A percentile compares a stretch with the other conserved stretches of the same genome.
Conservation (phyloP, 108 stramenopile species). For the Cylindrotheca fusiformis region DNA sequence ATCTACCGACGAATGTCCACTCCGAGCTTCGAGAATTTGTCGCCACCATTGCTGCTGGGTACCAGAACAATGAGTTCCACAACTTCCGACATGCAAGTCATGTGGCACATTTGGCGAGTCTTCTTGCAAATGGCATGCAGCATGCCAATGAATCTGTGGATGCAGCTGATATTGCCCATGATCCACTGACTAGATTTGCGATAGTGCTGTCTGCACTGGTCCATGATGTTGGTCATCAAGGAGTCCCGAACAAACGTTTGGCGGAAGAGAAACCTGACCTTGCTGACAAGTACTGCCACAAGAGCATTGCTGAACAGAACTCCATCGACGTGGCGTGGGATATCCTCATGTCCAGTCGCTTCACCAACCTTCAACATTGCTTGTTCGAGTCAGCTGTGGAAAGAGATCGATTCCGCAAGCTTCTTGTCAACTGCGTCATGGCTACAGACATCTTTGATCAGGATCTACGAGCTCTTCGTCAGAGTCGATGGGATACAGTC, state of each 20-base stretch:
- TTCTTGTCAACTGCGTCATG: conserved; percentile 40
- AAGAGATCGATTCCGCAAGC: conserved; percentile 28
- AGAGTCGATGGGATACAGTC: conserved; percentile 43
- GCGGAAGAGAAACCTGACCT: conserved; percentile 33
- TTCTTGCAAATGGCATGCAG: neutral
- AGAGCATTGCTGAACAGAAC: conserved; percentile 43
- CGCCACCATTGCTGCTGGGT: neutral
- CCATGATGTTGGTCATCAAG: conserved; percentile 44
- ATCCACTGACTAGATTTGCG: conserved; percentile 40
- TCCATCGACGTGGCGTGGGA: conserved; percentile 37
- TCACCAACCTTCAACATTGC: conserved; percentile 13
- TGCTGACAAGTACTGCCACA: conserved; percentile 25
- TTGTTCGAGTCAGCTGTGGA: conserved; percentile 34
- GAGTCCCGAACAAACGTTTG: conserved; percentile 41
- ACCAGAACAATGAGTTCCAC: conserved; percentile 13
- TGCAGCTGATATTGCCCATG: conserved; percentile 30
- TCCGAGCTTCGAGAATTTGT: conserved; percentile 13
- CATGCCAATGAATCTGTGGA: neutral
- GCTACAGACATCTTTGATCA: conserved; percentile 50
- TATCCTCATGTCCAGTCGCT: conserved; percentile 34
- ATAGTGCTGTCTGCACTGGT: conserved; percentile 43
- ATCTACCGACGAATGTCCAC: neutral
- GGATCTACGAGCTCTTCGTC: conserved; percentile 21
- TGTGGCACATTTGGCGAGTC: conserved; percentile 5
- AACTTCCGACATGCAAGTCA: conserved; percentile 22